A percentile compares a stretch with the other conserved stretches of the same genome.
These are phyloP conservation scores for Phytophthora litchii DNA, from an alignment of 352 stramenopile genomes.

Conservation along the genomic window DNA sequence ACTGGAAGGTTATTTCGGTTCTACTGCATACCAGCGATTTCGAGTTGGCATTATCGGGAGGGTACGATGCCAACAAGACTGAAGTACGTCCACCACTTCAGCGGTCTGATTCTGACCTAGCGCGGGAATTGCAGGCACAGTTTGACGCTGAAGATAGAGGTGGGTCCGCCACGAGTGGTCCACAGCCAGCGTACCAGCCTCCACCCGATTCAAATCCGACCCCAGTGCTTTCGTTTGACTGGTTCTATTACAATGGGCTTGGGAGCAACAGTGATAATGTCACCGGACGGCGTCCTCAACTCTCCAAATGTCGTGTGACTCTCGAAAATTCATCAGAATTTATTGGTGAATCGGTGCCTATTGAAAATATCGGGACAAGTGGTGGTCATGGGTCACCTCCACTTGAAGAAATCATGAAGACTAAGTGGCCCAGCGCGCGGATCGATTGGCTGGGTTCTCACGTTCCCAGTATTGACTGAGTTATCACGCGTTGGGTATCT, in stretches of 20 bases:
- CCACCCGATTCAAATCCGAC: neutral
- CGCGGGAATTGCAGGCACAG: constrained; percentile 72
- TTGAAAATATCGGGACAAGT: constrained; percentile 44
- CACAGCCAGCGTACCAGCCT: constrained; percentile 2
- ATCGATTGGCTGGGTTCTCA: constrained; percentile 55
- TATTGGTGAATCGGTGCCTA: constrained; percentile 73
- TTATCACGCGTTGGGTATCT: neutral
- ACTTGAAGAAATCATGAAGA: constrained; percentile 82
- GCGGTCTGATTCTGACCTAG: constrained; percentile 75
- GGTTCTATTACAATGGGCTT: constrained; percentile 45
- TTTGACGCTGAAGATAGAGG: constrained; percentile 63
- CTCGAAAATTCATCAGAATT: constrained; percentile 48
- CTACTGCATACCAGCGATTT: constrained; percentile 76
- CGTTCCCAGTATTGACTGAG: constrained; percentile 58
- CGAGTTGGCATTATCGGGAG: constrained; percentile 63
- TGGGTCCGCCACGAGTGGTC: neutral
- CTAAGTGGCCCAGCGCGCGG: constrained; percentile 63
- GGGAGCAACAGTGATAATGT: constrained; percentile 11
- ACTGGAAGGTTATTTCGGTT: constrained; percentile 88
- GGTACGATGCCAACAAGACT: constrained; percentile 31
- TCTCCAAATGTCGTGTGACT: constrained; percentile 51
- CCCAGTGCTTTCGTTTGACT: constrained; percentile 32
- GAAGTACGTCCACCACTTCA: constrained; percentile 13
- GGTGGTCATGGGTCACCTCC: constrained; percentile 54
- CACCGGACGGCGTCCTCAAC: constrained; percentile 32